Evolutionary conservation across 2,329 filamentous ascomycete genomes (phyloP).

Genomic region (Amauroascus niger): DNA sequence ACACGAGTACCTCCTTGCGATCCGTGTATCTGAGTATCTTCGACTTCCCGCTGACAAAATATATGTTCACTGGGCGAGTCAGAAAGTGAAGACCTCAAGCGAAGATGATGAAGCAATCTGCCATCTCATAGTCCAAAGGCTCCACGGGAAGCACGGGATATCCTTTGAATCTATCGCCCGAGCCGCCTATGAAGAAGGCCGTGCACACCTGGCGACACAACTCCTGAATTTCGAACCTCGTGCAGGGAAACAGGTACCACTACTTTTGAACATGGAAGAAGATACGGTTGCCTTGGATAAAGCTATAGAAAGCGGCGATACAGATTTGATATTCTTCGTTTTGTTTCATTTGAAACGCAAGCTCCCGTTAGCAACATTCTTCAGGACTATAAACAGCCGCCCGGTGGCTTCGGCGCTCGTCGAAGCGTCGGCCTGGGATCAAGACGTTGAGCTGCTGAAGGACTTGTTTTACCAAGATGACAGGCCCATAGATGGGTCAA

Average conservation of each 20-base stretch:
- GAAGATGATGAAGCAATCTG: slow-evolving; percentile 86
- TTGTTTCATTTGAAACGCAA: slow-evolving; percentile 82
- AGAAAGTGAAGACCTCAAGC: slow-evolving; percentile 76
- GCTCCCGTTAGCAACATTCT: slow-evolving; percentile 80
- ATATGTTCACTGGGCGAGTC: slow-evolving; percentile 92
- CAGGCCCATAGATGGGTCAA: slow-evolving; percentile 74
- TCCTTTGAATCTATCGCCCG: slow-evolving; percentile 92
- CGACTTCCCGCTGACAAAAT: slow-evolving; percentile 79
- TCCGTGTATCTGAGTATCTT: slow-evolving; percentile 79
- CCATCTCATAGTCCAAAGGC: slow-evolving; percentile 71
- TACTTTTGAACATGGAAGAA: slow-evolving; percentile 90
- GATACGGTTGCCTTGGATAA: slow-evolving; percentile 93
- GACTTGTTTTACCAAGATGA: slow-evolving; percentile 98
- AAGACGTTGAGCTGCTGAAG: slow-evolving; percentile 75
- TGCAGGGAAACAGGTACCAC: slow-evolving; percentile 88
- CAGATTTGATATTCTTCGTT: slow-evolving; percentile 84
- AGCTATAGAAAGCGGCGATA: slow-evolving; percentile 89
- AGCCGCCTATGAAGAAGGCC: slow-evolving; percentile 87
- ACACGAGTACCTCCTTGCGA: slow-evolving; percentile 80
- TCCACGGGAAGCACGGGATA: slow-evolving; percentile 80
- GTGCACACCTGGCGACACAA: slow-evolving; percentile 77
- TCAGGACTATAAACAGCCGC: slow-evolving; percentile 76
- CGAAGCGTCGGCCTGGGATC: slow-evolving; percentile 68
- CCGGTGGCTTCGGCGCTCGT: slow-evolving; percentile 82
- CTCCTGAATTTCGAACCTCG: slow-evolving; percentile 88